Conservation (phyloP, 1,284 basidiomycete species). For the Cryptococcus floricola region DNA sequence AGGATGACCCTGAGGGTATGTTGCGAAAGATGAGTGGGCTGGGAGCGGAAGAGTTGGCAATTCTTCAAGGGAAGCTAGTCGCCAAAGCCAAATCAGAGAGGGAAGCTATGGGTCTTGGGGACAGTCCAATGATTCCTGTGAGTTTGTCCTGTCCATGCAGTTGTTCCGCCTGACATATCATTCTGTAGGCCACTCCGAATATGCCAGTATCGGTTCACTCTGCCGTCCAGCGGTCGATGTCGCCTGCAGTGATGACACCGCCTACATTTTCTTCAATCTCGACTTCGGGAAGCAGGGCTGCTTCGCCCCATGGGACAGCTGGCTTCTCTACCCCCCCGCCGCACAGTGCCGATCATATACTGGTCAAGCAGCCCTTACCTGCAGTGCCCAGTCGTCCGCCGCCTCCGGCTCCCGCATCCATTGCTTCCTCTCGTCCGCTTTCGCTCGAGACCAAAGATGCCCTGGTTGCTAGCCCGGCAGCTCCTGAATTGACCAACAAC, state of each 20-base stretch:
- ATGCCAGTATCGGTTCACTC: constrained; percentile 3
- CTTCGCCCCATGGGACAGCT: constrained; percentile 7
- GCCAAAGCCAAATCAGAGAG: constrained; percentile 37
- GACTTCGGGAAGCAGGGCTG: not conserved
- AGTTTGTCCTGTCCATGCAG: not conserved
- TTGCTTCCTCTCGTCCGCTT: constrained; percentile 7
- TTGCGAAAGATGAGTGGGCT: constrained; percentile 31
- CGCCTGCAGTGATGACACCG: constrained; percentile 1
- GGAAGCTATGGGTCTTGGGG: constrained; percentile 17
- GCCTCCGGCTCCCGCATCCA: constrained; percentile 12
- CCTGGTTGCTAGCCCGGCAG: constrained; percentile 1
- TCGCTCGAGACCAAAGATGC: not conserved
- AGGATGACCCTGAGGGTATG: constrained; percentile 9
- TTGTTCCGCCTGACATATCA: not conserved
- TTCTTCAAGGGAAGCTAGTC: constrained; percentile 37
- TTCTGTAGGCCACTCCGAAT: constrained; percentile 8
- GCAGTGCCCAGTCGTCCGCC: constrained; percentile 4
- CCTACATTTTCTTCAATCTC: not conserved
- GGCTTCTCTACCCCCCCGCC: constrained; percentile 9
- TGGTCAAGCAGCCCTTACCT: constrained; percentile 1
- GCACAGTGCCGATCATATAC: not conserved
- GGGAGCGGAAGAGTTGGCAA: constrained; percentile 31
- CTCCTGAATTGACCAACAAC: constrained; percentile 5
- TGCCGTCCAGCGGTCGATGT: constrained; percentile 3
- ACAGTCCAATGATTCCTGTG: constrained; percentile 16